Evolutionary conservation across 75 land plant species (phyloP).

Genomic region (Adiantum capillusveneris): DNA sequence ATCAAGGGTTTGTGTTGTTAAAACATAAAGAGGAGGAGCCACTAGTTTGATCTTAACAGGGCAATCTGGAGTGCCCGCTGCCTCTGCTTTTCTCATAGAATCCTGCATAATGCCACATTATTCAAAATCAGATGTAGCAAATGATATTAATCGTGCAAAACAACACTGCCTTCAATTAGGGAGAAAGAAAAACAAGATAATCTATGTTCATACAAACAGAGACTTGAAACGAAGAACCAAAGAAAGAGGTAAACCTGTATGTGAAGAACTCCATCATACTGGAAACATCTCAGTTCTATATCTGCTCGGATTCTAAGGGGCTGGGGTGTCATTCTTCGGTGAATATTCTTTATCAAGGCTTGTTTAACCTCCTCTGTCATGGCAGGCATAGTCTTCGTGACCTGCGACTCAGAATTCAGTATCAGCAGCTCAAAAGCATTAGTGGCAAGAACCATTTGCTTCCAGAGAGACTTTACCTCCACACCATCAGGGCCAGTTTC

Average conservation of each 20-base stretch:
- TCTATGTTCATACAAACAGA: no score
- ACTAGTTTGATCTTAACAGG: slow-evolving; percentile 96
- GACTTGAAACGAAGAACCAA: no score
- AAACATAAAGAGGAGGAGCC: slow-evolving; percentile 94
- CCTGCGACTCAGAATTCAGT: slow-evolving; percentile 27
- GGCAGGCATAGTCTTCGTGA: slow-evolving; percentile 76
- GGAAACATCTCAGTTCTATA: slow-evolving; percentile 92
- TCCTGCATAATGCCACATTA: no score
- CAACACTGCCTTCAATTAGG: no score
- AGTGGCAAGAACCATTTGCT: no score
- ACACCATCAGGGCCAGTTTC: slow-evolving; percentile 81
- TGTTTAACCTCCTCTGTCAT: slow-evolving; percentile 74
- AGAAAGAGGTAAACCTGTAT: slow-evolving; percentile 73
- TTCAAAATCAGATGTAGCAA: no score
- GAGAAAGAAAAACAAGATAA: no score
- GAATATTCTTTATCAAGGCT: slow-evolving; percentile 73
- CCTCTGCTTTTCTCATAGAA: slow-evolving; percentile 95
- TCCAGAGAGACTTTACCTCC: slow-evolving; percentile 42
- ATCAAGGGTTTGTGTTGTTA: slow-evolving; percentile 94
- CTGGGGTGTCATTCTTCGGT: slow-evolving; percentile 95
- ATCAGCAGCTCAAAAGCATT: neutral
- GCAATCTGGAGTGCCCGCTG: slow-evolving; percentile 77
- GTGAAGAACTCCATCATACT: slow-evolving; percentile 96
- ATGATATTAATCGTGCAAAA: no score
- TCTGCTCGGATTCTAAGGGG: slow-evolving; percentile 89